Evolutionary conservation across 768 basidiomycete genomes (phyloP).

Genomic region (Hygrophorus pudorinus): DNA sequence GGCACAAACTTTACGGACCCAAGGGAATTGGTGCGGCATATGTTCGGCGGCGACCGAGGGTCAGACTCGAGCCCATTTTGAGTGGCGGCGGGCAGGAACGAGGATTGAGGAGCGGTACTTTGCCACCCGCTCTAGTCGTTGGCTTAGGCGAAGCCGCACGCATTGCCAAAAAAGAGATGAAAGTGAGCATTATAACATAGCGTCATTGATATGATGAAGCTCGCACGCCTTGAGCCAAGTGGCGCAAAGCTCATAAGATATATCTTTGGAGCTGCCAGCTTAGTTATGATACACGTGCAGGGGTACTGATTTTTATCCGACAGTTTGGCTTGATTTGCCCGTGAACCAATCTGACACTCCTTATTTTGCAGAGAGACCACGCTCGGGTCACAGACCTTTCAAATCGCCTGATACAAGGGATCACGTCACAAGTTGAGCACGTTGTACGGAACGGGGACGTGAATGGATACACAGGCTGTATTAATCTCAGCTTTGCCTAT

Average conservation of each 20-base stretch:
- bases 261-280: conserved; percentile 26
- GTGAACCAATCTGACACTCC: not conserved
- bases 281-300: conserved; percentile 71
- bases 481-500: conserved; percentile 92
- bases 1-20: conserved; percentile 97
- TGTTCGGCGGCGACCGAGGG: conserved; percentile 85
- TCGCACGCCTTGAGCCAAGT: conserved; percentile 40
- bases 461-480: conserved; percentile 89
- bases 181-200: conserved; percentile 44
- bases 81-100: conserved; percentile 97
- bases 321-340: conserved; percentile 5
- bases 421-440: conserved; percentile 77
- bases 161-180: conserved; percentile 88
- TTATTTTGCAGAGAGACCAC: conserved; percentile 59
- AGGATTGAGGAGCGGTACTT: conserved; percentile 89
- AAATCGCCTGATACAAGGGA: conserved; percentile 68
- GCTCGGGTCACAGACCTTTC: conserved; percentile 63
- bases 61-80: conserved; percentile 88
- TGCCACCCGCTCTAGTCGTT: conserved; percentile 80
- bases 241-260: conserved; percentile 17
- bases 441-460: conserved; percentile 92
- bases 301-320: conserved; percentile 65
- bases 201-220: conserved; percentile 31
- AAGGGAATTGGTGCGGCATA: conserved; percentile 95
- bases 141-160: conserved; percentile 93